phyloP scores from a whole-genome alignment of 2,329 filamentous ascomycete species.

The Xylaria sp. region DNA sequence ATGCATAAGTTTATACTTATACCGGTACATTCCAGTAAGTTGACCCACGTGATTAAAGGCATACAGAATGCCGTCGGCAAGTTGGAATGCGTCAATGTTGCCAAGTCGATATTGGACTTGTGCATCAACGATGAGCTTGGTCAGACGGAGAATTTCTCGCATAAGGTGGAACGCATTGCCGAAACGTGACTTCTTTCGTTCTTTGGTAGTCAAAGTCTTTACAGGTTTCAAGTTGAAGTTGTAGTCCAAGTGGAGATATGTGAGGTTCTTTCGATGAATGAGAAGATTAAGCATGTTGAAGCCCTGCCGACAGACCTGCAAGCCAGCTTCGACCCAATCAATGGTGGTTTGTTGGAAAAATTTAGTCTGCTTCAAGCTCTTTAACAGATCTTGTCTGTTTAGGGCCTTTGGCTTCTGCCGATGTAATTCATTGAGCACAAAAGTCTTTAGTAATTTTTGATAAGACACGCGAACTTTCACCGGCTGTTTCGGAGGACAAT shows the following conservation, averaged over 20 bases:
- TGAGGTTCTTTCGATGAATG: conserved; percentile 98
- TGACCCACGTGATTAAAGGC: conserved; percentile 99
- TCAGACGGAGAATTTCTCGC: conserved; percentile 95
- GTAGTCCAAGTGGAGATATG: conserved; percentile 97
- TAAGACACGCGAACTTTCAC: conserved; percentile 99
- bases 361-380: conserved; percentile 92
- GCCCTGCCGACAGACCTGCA: conserved; percentile 96
- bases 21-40: conserved; percentile 98
- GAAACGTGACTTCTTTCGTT: conserved; percentile 98
- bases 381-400: conserved; percentile 91
- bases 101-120: conserved; percentile 97
- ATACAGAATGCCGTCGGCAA: conserved; percentile 98
- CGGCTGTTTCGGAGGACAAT: conserved; percentile 85
- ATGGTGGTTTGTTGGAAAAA: conserved; percentile 99
- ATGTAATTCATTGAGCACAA: conserved; percentile 94
- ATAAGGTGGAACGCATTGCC: conserved; percentile 99
- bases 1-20: conserved; percentile 99
- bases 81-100: conserved; percentile 98
- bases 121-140: conserved; percentile 97
- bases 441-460: conserved; percentile 96
- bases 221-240: conserved; percentile 99
- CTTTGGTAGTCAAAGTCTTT: conserved; percentile 97
- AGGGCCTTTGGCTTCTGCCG: conserved; percentile 95
- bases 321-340: conserved; percentile 98
- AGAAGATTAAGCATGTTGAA: conserved; percentile 99